Evolutionary conservation across 2,329 filamentous ascomycete species (phyloP).

Genomic region (Eutypella sp.): DNA sequence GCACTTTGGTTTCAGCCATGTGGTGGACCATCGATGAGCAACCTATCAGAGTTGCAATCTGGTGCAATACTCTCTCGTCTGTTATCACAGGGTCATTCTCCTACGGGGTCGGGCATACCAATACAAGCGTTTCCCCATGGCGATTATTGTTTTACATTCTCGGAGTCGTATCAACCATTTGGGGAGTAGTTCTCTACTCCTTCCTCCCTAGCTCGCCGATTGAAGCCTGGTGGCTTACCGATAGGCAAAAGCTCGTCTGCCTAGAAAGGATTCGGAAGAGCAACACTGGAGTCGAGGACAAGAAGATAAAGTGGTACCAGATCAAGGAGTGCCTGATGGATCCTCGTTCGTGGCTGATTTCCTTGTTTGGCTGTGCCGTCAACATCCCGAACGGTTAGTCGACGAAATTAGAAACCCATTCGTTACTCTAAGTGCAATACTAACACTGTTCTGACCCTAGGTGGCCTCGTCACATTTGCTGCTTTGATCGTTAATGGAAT

Average conservation of each 20-base stretch:
- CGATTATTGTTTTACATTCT: too few relatives aligned
- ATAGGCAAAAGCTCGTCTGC: conserved; percentile 33
- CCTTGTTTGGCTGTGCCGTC: conserved; percentile 42
- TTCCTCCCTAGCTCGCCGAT: conserved; percentile 47
- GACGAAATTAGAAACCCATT: too few relatives aligned
- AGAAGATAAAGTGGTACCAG: conserved; percentile 30
- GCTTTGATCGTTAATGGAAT: conserved; percentile 54
- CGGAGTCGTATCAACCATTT: too few relatives aligned
- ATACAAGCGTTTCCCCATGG: too few relatives aligned
- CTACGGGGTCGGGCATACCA: too few relatives aligned
- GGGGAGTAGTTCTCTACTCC: conserved; percentile 31
- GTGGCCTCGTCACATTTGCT: conserved; percentile 53
- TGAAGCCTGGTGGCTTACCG: conserved; percentile 44
- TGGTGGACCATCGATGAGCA: too few relatives aligned
- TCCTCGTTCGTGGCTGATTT: conserved; percentile 48
- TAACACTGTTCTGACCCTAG: too few relatives aligned
- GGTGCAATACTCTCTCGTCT: too few relatives aligned
- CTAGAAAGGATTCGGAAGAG: conserved; percentile 33
- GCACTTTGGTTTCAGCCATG: too few relatives aligned
- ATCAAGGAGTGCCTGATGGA: conserved; percentile 33
- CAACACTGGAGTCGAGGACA: conserved; percentile 33
- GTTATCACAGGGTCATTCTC: too few relatives aligned
- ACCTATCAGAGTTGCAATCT: too few relatives aligned
- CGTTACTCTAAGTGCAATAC: too few relatives aligned
- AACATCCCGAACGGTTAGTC: conserved; percentile 53